Evolutionary conservation across 129 eudicot species (phyloP), one percentile per base, ranked within the genome.

Genomic region (Saussurea involucrata): DNA sequence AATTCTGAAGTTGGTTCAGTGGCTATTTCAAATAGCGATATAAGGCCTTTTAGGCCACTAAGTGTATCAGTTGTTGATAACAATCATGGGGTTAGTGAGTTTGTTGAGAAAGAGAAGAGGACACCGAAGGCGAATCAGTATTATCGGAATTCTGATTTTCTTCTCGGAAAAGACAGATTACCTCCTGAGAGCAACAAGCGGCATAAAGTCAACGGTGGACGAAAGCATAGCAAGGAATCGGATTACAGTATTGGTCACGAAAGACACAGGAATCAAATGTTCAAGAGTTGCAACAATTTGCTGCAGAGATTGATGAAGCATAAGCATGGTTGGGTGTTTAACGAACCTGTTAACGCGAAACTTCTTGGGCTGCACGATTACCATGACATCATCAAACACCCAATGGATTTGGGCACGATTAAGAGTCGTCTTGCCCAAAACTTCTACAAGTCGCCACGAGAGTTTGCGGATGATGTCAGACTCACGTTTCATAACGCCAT

Each of bases 401-500:
- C 98, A 0, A 93, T 93, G 98, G 98, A 93, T 84, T 84, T 93
- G 85, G 98, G 98, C 44, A 90, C 98, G 0, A 80, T 93, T 68
- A 93, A 90, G 83, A 84, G 82, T 29, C 89, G 89, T 67, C 82
- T 93, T 32, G 82, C 93, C 0, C 94, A 87, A 61, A 87, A 89
- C 68, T 87, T 83, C 74, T 93, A 93, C 83, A 93, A 93, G 73
- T 88, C 91, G 64, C 93, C 98, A 0, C 67, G 71, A 73, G 98
- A 91, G 46, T 93, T 90, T 80, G 98, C 98, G 0, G 97, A 90
- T 34, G 98, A 93, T 80, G 98, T 93, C 66, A 87, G 98, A 73
- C 92, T 93, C 53, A 93, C 96, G 0, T 93, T 93, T 77, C 86
- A 58, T 65, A 93, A 93, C 84, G 98, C 98, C 53, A 90, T 87